phyloP scores from a whole-genome alignment of 2,329 filamentous ascomycete genomes.

The Penicillium janthinellum region DNA sequence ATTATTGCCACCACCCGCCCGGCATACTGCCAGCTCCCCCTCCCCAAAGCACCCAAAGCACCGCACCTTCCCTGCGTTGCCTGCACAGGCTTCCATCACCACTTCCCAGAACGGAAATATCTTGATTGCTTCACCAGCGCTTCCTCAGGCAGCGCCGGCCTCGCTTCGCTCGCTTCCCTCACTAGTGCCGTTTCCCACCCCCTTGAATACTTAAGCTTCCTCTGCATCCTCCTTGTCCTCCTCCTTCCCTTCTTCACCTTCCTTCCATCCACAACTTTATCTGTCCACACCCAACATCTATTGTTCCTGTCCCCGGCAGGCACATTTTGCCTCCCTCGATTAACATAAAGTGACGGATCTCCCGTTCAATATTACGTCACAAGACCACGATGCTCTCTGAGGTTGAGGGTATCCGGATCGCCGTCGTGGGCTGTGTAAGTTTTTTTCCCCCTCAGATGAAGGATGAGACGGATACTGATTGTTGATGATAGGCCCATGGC shows the following conservation, averaged over 20 bases:
- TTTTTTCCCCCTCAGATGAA: not conserved
- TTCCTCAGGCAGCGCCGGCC: not conserved
- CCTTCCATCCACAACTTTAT: not conserved
- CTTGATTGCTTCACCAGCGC: not conserved
- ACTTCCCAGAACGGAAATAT: not conserved
- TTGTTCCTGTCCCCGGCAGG: not conserved
- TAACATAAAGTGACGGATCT: not conserved
- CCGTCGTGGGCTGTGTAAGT: slow-evolving; percentile 83
- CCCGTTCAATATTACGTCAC: slow-evolving; percentile 12
- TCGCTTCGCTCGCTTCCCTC: not conserved
- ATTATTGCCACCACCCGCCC: too few relatives aligned
- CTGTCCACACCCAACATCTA: not conserved
- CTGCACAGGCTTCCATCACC: not conserved
- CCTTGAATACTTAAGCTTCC: not conserved
- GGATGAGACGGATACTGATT: slow-evolving; percentile 13
- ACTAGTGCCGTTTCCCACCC: not conserved
- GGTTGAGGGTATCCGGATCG: slow-evolving; percentile 62
- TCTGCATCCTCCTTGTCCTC: not conserved
- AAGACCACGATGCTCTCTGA: slow-evolving; percentile 5
- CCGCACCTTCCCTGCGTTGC: too few relatives aligned
- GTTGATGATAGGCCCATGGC: slow-evolving; percentile 72
- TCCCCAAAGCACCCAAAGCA: too few relatives aligned
- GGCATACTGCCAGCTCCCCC: too few relatives aligned
- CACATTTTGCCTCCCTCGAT: not conserved
- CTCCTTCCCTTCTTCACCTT: not conserved